Evolutionary conservation across 495 filamentous ascomycete species (phyloP).

Genomic region (Immersiella caudata): DNA sequence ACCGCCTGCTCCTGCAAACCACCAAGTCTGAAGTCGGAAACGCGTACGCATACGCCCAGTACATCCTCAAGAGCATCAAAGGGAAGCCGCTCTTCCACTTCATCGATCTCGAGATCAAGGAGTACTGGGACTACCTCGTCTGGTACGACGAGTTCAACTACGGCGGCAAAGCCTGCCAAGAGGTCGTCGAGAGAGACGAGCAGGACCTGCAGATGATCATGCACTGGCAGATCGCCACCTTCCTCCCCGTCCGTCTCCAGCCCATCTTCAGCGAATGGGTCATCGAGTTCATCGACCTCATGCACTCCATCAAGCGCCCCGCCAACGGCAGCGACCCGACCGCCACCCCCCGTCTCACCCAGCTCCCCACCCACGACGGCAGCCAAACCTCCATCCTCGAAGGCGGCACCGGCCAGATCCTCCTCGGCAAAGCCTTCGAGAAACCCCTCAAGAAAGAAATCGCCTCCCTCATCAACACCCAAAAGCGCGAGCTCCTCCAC

Average conservation of each 20-base stretch:
- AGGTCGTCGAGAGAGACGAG: constrained; percentile 78
- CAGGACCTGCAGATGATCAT: constrained; percentile 92
- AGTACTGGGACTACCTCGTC: constrained; percentile 99
- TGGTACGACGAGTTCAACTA: constrained; percentile 99
- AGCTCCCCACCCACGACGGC: constrained; percentile 64
- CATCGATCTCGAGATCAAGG: constrained; percentile 94
- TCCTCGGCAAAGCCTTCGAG: constrained; percentile 77
- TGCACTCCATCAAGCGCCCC: constrained; percentile 82
- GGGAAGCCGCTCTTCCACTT: constrained; percentile 95
- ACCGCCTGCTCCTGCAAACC: constrained; percentile 88
- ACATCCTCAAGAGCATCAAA: constrained; percentile 95
- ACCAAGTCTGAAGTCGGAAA: constrained; percentile 97
- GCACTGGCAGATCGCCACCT: constrained; percentile 95
- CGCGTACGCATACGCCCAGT: constrained; percentile 94
- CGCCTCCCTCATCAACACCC: constrained; percentile 71
- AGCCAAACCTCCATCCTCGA: constrained; percentile 58
- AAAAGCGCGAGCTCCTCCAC: constrained; percentile 87
- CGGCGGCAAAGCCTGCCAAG: constrained; percentile 85
- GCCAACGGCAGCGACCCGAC: constrained; percentile 48
- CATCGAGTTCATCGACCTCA: constrained; percentile 91
- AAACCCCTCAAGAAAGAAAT: constrained; percentile 91
- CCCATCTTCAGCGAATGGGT: constrained; percentile 89
- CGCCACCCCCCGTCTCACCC: constrained; percentile 74
- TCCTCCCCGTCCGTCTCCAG: constrained; percentile 80
- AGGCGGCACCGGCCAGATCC: constrained; percentile 59